These are phyloP conservation scores for Penicillium turbatum DNA, from an alignment of 495 filamentous ascomycete genomes.

Conservation along the genomic window DNA sequence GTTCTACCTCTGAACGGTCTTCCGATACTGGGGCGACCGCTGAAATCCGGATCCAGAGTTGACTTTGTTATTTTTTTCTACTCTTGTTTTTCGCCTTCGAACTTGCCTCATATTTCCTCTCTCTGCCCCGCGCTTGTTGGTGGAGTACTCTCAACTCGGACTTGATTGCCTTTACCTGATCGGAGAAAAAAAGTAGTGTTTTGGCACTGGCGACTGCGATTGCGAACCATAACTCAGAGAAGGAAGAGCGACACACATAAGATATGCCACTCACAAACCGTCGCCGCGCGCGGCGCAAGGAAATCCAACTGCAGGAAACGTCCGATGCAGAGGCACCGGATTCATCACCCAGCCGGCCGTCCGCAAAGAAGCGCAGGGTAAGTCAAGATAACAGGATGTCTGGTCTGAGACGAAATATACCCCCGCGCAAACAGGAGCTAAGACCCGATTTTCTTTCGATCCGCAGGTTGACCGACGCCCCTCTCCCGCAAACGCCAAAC, in stretches of 20 bases:
- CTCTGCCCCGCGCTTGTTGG: slow-evolving; percentile 16
- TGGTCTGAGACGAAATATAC: slow-evolving; percentile 5
- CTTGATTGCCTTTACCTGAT: slow-evolving; percentile 3
- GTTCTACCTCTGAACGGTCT: slow-evolving; percentile 32
- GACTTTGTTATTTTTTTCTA: slow-evolving; percentile 10
- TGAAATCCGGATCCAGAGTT: slow-evolving; percentile 27
- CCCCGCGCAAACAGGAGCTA: slow-evolving; percentile 7
- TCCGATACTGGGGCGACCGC: slow-evolving; percentile 25
- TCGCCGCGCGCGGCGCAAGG: slow-evolving; percentile 50
- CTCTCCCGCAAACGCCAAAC: slow-evolving; percentile 29
- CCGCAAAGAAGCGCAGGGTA: slow-evolving; percentile 74
- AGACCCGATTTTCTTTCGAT: slow-evolving; percentile 7
- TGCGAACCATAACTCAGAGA: not conserved
- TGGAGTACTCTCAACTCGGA: slow-evolving; percentile 3
- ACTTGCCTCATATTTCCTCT: slow-evolving; percentile 23
- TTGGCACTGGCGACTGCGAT: not conserved
- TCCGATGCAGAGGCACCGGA: slow-evolving; percentile 52
- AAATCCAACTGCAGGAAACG: slow-evolving; percentile 44
- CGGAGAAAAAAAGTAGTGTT: slow-evolving; percentile 4
- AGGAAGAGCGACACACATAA: slow-evolving; percentile 4
- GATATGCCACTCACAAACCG: slow-evolving; percentile 50
- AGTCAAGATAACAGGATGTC: slow-evolving; percentile 14
- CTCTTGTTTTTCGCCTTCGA: slow-evolving; percentile 22
- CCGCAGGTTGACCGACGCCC: slow-evolving; percentile 37
- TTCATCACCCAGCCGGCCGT: slow-evolving; percentile 68